Evolutionary conservation across 306 rosid genomes (phyloP).

Genomic region (Citrullus amarus): DNA sequence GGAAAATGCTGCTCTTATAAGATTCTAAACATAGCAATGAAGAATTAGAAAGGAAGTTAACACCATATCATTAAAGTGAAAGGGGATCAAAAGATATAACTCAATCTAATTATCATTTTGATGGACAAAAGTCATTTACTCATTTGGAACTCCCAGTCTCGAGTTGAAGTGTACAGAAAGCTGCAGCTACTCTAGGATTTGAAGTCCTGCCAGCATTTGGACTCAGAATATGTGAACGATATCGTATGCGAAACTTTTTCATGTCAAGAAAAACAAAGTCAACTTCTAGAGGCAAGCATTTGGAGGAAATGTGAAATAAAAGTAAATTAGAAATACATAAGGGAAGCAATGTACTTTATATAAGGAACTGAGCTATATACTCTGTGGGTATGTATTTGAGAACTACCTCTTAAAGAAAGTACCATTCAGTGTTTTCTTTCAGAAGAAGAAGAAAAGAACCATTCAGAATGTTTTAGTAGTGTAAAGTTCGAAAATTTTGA

Average conservation of each 20-base stretch:
- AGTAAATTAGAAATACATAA: neutral
- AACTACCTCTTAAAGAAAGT: neutral
- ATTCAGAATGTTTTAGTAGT: neutral
- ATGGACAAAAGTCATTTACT: neutral
- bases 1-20: neutral
- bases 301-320: neutral
- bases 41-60: neutral
- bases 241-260: slow-evolving; percentile 72
- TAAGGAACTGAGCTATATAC: neutral
- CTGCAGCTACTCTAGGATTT: neutral
- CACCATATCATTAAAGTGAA: neutral
- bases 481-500: neutral
- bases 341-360: neutral
- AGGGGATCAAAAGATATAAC: neutral
- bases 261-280: slow-evolving; percentile 31
- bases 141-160: neutral
- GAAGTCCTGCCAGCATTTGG: neutral
- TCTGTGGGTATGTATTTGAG: neutral
- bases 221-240: slow-evolving; percentile 82
- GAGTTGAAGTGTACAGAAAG: neutral
- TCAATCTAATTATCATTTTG: neutral
- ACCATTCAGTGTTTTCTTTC: too few species aligned
- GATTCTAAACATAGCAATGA: neutral
- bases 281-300: neutral
- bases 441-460: too few species aligned